A percentile compares a stretch with the other conserved stretches of the same genome.
phyloP scores from a whole-genome alignment of 2,329 filamentous ascomycete genomes.

The Ustilaginoidea virens region DNA sequence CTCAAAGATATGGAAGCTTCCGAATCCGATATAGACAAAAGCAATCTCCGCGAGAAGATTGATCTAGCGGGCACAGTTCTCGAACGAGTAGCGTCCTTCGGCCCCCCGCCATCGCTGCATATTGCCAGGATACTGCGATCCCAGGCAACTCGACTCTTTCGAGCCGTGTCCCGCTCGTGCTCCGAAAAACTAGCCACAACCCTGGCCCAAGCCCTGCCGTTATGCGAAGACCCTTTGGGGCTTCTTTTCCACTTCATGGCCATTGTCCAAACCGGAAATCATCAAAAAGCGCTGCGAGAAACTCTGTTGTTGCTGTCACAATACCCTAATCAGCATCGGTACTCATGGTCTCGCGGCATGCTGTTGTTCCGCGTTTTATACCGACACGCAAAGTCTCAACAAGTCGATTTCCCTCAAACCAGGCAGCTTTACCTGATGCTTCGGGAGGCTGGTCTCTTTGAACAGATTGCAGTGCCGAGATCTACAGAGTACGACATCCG shows the following conservation, averaged over 20 bases:
- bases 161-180: constrained; percentile 6
- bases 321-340: constrained; percentile 1
- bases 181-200: constrained; percentile 8
- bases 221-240: constrained; percentile 10
- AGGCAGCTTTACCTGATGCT: constrained; percentile 14
- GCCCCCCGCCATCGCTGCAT: constrained; percentile 5
- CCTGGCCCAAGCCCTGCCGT: constrained; percentile 9
- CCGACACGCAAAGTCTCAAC: constrained; percentile 1
- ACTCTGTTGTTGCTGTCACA: constrained; percentile 6
- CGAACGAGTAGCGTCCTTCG: constrained; percentile 6
- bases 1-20: constrained; percentile 3
- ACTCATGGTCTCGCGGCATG: constrained; percentile 7
- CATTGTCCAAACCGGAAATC: constrained; percentile 4
- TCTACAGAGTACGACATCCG: constrained; percentile 14
- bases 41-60: constrained; percentile 2
- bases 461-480: constrained; percentile 5
- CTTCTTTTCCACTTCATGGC: constrained; percentile 4
- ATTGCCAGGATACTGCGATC: constrained; percentile 5
- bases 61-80: constrained; percentile 8
- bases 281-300: constrained; percentile 4
- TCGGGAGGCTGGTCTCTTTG: constrained; percentile 15
- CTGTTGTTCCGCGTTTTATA: constrained; percentile 6
- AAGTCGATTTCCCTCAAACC: constrained; percentile 6
- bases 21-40: neutral
- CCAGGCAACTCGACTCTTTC: constrained; percentile 12